Percentiles rank a stretch among this genome's conserved stretches.
Evolutionary conservation across 2,329 filamentous ascomycete species (phyloP).

Genomic region (Annulohypoxylon truncatum): DNA sequence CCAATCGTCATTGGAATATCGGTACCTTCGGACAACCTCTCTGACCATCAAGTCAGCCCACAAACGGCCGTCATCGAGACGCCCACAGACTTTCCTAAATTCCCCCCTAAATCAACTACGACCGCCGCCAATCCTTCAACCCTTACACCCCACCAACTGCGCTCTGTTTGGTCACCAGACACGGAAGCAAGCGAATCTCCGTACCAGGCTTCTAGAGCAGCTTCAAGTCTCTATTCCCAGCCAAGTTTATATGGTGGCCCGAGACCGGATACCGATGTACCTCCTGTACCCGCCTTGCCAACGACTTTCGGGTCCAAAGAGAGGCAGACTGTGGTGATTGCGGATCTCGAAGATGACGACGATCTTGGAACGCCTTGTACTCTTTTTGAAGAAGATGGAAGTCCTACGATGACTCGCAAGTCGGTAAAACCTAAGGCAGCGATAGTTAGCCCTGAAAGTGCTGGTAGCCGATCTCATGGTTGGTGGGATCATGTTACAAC

Average conservation of each 20-base stretch:
- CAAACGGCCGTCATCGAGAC: constrained; percentile 59
- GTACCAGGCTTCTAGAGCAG: constrained; percentile 56
- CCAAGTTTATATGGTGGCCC: constrained; percentile 54
- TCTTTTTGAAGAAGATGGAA: constrained; percentile 76
- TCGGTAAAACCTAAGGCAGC: constrained; percentile 54
- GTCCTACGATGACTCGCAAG: constrained; percentile 54
- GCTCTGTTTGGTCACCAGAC: constrained; percentile 71
- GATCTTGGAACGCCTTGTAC: constrained; percentile 67
- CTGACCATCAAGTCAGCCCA: constrained; percentile 62
- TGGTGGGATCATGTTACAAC: constrained; percentile 85
- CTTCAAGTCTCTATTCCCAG: constrained; percentile 73
- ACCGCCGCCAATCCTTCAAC: constrained; percentile 39
- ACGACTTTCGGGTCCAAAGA: constrained; percentile 55
- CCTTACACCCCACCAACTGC: constrained; percentile 53
- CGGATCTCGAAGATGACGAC: constrained; percentile 62
- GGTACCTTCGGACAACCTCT: constrained; percentile 65
- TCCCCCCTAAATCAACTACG: constrained; percentile 38
- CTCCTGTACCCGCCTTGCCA: constrained; percentile 72
- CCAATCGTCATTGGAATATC: constrained; percentile 79
- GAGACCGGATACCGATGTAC: constrained; percentile 54
- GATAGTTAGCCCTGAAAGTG: constrained; percentile 59
- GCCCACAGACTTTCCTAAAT: constrained; percentile 51
- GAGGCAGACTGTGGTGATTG: constrained; percentile 45
- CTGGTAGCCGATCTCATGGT: constrained; percentile 70
- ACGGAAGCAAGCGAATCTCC: constrained; percentile 64